Conservation (phyloP, 2,329 filamentous ascomycete genomes). For the Chrysoporthe cubensis region DNA sequence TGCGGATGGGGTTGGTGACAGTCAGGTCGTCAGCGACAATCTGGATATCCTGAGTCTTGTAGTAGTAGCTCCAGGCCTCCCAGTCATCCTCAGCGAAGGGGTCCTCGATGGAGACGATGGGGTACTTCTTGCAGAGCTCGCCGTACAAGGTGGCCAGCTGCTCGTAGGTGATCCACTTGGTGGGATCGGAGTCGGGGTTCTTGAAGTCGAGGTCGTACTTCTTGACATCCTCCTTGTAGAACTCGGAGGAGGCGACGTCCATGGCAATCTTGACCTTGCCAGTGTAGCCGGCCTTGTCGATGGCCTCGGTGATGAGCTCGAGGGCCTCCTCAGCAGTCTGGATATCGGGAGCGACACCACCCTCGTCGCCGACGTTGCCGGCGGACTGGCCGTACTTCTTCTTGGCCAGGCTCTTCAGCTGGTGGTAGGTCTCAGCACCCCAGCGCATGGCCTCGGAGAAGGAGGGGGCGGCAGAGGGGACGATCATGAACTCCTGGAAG, state of each 20-base stretch:
- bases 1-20: conserved; percentile 97
- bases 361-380: conserved; percentile 98
- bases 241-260: conserved; percentile 98
- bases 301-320: conserved; percentile 87
- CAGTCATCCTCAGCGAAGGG: conserved; percentile 99
- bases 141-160: conserved; percentile 92
- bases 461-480: conserved; percentile 80
- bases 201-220: conserved; percentile 99
- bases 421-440: conserved; percentile 97
- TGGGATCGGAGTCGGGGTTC: conserved; percentile 95
- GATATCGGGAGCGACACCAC: conserved; percentile 98
- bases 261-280: conserved; percentile 98
- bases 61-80: conserved; percentile 99
- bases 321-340: conserved; percentile 96
- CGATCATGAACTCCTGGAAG: conserved; percentile 97
- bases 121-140: conserved; percentile 88
- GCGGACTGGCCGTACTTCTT: conserved; percentile 99
- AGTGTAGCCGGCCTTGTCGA: conserved; percentile 93
- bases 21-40: conserved; percentile 98
- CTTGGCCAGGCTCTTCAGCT: conserved; percentile 95
- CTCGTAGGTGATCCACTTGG: conserved; percentile 99
- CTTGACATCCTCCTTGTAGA: conserved; percentile 97
- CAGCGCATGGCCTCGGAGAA: conserved; percentile 97
- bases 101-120: conserved; percentile 98
- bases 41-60: conserved; percentile 98